Evolutionary conservation across 352 stramenopile genomes (phyloP).

Genomic region (Discostella stelligera): DNA sequence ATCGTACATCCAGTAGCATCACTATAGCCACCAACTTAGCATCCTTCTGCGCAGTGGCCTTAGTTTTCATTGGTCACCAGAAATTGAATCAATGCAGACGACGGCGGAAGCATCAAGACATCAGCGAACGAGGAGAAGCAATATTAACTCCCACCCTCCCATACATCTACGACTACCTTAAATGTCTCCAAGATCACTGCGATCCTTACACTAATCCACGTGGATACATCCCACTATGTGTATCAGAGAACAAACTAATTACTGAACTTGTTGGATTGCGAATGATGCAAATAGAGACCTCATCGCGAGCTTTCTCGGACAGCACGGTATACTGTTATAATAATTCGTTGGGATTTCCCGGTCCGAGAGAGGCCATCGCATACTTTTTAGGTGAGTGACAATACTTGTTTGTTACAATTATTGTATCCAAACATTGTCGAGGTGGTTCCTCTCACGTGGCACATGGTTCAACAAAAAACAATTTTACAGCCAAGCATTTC

Average conservation of each 20-base stretch:
- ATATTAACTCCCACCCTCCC: conserved; percentile 42
- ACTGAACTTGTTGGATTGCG: conserved; percentile 68
- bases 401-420: background rate
- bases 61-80: conserved; percentile 20
- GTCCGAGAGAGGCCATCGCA: conserved; percentile 62
- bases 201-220: conserved; percentile 49
- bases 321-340: conserved; percentile 74
- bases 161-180: conserved; percentile 57
- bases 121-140: conserved; percentile 38
- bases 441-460: background rate
- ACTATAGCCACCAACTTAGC: conserved; percentile 13
- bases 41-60: conserved; percentile 27
- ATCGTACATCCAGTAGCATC: conserved; percentile 9
- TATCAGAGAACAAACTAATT: conserved; percentile 77
- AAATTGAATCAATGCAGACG: conserved; percentile 16
- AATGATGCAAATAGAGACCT: conserved; percentile 59
- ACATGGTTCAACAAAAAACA: background rate
- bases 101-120: conserved; percentile 1
- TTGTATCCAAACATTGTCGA: background rate
- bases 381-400: conserved; percentile 65
- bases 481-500: conserved; percentile 58
- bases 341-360: conserved; percentile 65
- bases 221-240: conserved; percentile 70
- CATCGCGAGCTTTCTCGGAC: conserved; percentile 66
- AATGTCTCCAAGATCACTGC: conserved; percentile 61